Base-by-base conservation (phyloP, 2,329 filamentous ascomycete species). In the Chalara sp. region DNA sequence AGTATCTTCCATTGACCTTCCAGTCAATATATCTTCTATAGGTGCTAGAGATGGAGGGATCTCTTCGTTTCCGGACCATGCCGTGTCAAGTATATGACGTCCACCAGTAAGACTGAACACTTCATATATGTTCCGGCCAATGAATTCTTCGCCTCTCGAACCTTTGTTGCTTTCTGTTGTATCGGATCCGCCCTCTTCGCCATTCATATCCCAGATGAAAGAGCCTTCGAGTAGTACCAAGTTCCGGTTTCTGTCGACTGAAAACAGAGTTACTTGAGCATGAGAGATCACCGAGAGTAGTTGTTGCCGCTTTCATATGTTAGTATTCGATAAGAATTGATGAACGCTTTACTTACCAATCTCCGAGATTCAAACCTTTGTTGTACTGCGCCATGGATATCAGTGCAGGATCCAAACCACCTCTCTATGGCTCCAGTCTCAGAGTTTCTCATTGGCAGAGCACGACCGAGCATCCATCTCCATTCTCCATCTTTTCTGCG, bases 401-500 rank as follows among this genome's bases (percentile, higher is more conserved):
- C 87, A 10, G 87, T 90, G 60, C 84, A 89, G 1, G 86, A 89
- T 12, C 86, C 87, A 59, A 87, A 89, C 87, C 87, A 91, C 62
- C 87, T 89, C 52, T 87, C 74, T 46, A 91, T 88, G 45, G 76
- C 71, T 2, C 84, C 85, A 0, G 79, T 79, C 43, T 83, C 76
- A 54, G 76, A 77, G 53, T 88, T 81, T 39, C 75, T 75, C 59
- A 89, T 74, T 0, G 87, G 86, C 11, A 86, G 65, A 1, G 86
- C 87, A 42, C 86, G 76, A 8, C 83, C 86, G 3, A 92, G 71
- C 74, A 90, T 89, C 87, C 87, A 92, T 48, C 86, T 76, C 80
- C 82, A 91, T 50, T 84, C 76, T 1, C 87, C 87, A 32, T 84
- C 76, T 46, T 77, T 78, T 51, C 76, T 81, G 47, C 71, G 76